phyloP scores from a whole-genome alignment of 306 rosid genomes.

The Cyclanthera cordifolia region DNA sequence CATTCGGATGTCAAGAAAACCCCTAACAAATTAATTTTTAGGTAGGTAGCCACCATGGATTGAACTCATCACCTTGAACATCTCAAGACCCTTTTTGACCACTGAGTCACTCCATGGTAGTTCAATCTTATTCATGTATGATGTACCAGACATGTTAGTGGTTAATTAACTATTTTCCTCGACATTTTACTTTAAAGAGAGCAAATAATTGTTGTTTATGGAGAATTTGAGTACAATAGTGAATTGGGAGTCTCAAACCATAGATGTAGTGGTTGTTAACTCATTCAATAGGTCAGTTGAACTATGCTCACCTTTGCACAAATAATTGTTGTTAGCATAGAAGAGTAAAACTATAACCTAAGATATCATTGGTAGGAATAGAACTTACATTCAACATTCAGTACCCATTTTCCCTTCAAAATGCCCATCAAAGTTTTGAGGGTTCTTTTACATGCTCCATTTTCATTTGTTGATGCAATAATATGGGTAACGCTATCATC shows the following conservation, averaged over 20 bases:
- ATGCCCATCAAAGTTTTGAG: slow-evolving; percentile 82
- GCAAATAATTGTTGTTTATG: background rate
- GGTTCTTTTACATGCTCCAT: slow-evolving; percentile 80
- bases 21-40: too few species aligned
- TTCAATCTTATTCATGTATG: too few species aligned
- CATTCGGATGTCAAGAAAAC: too few species aligned
- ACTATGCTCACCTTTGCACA: too few species aligned
- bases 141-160: background rate
- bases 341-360: background rate
- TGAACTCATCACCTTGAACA: too few species aligned
- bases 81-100: too few species aligned
- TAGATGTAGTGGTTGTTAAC: too few species aligned
- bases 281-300: too few species aligned
- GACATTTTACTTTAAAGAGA: background rate
- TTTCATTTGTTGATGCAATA: slow-evolving; percentile 71
- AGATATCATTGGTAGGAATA: slow-evolving; percentile 4
- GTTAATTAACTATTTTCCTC: background rate
- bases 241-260: too few species aligned
- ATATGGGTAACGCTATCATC: slow-evolving; percentile 74
- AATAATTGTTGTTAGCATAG: background rate
- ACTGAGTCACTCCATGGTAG: too few species aligned
- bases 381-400: slow-evolving; percentile 53
- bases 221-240: too few species aligned
- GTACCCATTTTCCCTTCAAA: slow-evolving; percentile 88
- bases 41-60: too few species aligned